Conservation (phyloP, 768 basidiomycete species). For the Cyclocybe cylindracea region DNA sequence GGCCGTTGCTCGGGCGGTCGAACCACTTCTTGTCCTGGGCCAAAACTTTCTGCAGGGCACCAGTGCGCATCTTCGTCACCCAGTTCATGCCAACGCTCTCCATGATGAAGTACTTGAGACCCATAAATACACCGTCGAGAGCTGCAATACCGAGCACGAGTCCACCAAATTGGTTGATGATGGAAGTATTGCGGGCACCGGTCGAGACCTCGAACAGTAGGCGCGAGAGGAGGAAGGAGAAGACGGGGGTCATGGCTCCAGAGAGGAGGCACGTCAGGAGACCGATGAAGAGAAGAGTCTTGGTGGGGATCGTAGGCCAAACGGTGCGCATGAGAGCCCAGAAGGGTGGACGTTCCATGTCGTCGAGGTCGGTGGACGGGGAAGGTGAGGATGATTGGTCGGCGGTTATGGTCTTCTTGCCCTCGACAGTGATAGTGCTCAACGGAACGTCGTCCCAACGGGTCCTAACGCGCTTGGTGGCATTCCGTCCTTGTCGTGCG, state of each 20-base stretch:
- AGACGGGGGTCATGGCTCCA: slow-evolving; percentile 88
- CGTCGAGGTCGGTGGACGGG: slow-evolving; percentile 9
- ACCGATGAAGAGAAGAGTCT: slow-evolving; percentile 69
- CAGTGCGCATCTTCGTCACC: slow-evolving; percentile 65
- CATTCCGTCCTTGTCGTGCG: slow-evolving; percentile 30
- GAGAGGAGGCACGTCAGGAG: slow-evolving; percentile 66
- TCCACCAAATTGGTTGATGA: slow-evolving; percentile 71
- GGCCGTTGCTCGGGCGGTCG: slow-evolving; percentile 62
- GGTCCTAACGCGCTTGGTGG: slow-evolving; percentile 20
- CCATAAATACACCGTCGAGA: slow-evolving; percentile 73
- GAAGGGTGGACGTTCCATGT: slow-evolving; percentile 34
- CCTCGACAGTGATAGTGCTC: slow-evolving; percentile 26
- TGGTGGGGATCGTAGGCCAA: slow-evolving; percentile 75
- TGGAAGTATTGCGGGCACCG: slow-evolving; percentile 59
- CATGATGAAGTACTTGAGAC: slow-evolving; percentile 79
- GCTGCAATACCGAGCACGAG: slow-evolving; percentile 75
- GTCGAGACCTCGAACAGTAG: slow-evolving; percentile 77
- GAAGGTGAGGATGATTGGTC: background rate
- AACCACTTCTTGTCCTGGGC: slow-evolving; percentile 88
- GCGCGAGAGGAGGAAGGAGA: slow-evolving; percentile 85
- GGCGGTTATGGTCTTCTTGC: slow-evolving; percentile 2
- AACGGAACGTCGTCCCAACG: slow-evolving; percentile 16
- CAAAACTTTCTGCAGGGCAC: slow-evolving; percentile 60
- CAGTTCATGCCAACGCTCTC: slow-evolving; percentile 74
- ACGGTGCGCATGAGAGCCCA: slow-evolving; percentile 52